Conservation (phyloP, 768 basidiomycete genomes). For the Cytidiella melzeri region DNA sequence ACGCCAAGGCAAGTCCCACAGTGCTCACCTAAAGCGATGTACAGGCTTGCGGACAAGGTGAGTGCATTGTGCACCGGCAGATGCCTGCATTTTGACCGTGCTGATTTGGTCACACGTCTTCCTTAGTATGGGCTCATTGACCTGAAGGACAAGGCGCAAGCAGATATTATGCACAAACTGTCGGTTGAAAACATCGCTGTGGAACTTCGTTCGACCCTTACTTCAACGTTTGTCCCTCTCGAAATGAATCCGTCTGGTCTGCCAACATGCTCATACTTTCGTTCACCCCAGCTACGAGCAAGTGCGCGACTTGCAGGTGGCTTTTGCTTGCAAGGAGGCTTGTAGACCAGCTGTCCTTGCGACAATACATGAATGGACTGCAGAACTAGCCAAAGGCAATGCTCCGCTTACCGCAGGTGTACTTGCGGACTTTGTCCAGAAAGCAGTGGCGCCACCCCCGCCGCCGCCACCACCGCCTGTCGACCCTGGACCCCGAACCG, state of each 20-base stretch:
- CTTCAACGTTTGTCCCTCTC: constrained; percentile 6
- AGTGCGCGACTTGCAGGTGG: constrained; percentile 5
- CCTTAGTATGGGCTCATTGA: not conserved
- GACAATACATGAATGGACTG: not conserved
- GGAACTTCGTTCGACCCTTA: constrained; percentile 19
- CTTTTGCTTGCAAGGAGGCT: not conserved
- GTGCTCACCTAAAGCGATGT: constrained; percentile 41
- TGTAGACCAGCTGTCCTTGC: not conserved
- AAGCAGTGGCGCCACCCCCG: not conserved
- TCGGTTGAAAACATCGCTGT: constrained; percentile 14
- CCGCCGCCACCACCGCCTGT: no score
- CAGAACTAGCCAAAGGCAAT: not conserved
- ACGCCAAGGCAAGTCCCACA: constrained; percentile 2
- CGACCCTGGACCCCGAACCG: no score
- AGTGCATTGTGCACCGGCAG: no score
- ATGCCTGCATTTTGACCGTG: no score
- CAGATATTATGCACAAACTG: constrained; percentile 13
- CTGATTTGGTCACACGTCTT: not conserved
- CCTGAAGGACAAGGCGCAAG: constrained; percentile 10
- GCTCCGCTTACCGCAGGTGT: not conserved
- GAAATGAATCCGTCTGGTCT: not conserved
- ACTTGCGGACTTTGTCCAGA: not conserved
- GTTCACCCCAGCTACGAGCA: no score
- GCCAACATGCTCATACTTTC: not conserved
- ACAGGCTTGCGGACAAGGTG: constrained; percentile 36